Evolutionary conservation across 2,329 filamentous ascomycete genomes (phyloP).

Genomic region (Penicillium brevicompactum): DNA sequence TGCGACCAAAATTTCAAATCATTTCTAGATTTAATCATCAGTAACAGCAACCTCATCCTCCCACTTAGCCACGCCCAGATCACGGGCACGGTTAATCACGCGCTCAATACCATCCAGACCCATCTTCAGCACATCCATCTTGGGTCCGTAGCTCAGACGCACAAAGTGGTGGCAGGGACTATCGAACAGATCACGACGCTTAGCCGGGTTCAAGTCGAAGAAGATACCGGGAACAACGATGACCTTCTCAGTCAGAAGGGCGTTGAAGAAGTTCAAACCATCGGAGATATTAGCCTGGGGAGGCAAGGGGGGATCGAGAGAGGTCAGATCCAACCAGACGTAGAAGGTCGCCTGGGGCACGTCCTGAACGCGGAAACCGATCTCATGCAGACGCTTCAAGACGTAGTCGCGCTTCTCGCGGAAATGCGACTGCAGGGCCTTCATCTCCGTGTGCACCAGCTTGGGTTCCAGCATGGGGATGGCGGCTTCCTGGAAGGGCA

Average conservation of each 20-base stretch:
- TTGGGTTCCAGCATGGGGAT: conserved; percentile 88
- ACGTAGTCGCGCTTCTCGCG: conserved; percentile 91
- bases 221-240: conserved; percentile 98
- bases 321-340: conserved; percentile 70
- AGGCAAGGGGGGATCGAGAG: conserved; percentile 57
- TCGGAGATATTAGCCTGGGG: conserved; percentile 73
- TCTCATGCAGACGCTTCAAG: conserved; percentile 73
- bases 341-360: conserved; percentile 94
- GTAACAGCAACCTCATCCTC: conserved; percentile 42
- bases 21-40: conserved; percentile 28
- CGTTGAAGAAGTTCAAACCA: conserved; percentile 95
- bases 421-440: conserved; percentile 86
- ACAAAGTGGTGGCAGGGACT: conserved; percentile 93
- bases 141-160: conserved; percentile 79
- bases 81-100: conserved; percentile 60
- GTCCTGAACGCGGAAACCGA: conserved; percentile 84
- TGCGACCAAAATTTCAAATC: background rate
- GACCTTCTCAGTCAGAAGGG: conserved; percentile 88
- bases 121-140: conserved; percentile 74
- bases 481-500: conserved; percentile 92
- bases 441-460: conserved; percentile 83
- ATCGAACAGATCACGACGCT: conserved; percentile 88
- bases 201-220: conserved; percentile 92
- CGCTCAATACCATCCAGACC: conserved; percentile 84
- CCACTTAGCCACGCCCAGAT: conserved; percentile 28